Percentiles rank a stretch among this genome's conserved stretches.
These are phyloP conservation scores for Coemansia sp. DNA, from an alignment of 192 early-diverging fungal genomes.

Conservation along the genomic window DNA sequence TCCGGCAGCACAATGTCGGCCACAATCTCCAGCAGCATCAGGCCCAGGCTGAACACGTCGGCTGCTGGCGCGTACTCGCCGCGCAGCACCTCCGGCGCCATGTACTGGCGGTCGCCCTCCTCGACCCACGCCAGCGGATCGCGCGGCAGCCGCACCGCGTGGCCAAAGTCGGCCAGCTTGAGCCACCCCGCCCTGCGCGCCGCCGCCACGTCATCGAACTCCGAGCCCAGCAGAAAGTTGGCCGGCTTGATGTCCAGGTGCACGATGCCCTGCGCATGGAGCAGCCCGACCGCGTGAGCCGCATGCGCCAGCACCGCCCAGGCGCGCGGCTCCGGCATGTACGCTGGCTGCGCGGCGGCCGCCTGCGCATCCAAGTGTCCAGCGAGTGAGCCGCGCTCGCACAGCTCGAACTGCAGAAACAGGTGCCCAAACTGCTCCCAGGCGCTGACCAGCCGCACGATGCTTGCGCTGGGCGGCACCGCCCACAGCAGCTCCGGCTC, in stretches of 20 bases:
- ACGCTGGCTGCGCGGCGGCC: slow-evolving; percentile 50
- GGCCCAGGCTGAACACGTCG: slow-evolving; percentile 91
- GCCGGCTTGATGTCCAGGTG: slow-evolving; percentile 91
- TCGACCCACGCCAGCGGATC: slow-evolving; percentile 30
- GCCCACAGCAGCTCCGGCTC: slow-evolving; percentile 83
- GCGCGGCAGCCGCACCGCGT: slow-evolving; percentile 56
- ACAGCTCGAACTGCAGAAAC: slow-evolving; percentile 88
- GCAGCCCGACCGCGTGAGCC: slow-evolving; percentile 62
- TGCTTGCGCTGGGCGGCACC: slow-evolving; percentile 58
- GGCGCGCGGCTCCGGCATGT: slow-evolving; percentile 58
- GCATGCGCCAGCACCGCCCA: slow-evolving; percentile 65
- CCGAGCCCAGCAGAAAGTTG: slow-evolving; percentile 72
- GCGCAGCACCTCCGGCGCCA: slow-evolving; percentile 83
- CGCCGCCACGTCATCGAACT: slow-evolving; percentile 17
- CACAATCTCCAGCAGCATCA: slow-evolving; percentile 84
- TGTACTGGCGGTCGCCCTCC: slow-evolving; percentile 92
- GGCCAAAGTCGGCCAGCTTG: slow-evolving; percentile 92
- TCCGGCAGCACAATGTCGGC: slow-evolving; percentile 86
- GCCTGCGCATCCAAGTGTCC: slow-evolving; percentile 31
- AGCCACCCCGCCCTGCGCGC: slow-evolving; percentile 58
- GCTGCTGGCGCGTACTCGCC: slow-evolving; percentile 71
- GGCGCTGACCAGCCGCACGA: slow-evolving; percentile 72
- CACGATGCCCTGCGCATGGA: slow-evolving; percentile 70
- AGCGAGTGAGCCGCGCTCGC: slow-evolving; percentile 69
- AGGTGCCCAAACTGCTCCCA: slow-evolving; percentile 92